A percentile compares a stretch with the other conserved stretches of the same genome.
phyloP scores from a whole-genome alignment of 2,329 filamentous ascomycete species.

The Gaeumannomyces tritici region DNA sequence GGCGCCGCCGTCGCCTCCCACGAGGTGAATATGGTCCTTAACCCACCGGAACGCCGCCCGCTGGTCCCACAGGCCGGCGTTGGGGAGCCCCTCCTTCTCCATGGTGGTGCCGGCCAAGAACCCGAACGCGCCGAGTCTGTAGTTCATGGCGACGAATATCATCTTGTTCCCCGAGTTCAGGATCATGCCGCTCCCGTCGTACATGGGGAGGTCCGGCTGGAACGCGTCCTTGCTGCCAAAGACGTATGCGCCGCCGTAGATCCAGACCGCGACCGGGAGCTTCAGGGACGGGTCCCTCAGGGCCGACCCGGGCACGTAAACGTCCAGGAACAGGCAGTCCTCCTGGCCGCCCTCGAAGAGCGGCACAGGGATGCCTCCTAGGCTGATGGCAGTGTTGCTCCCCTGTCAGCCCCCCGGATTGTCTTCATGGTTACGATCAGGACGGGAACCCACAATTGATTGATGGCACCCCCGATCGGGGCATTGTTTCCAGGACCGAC shows the following conservation, averaged over 20 bases:
- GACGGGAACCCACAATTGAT: conserved; percentile 18
- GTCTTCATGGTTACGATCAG: neutral
- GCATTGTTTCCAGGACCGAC: conserved; percentile 20
- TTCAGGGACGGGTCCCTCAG: conserved; percentile 22
- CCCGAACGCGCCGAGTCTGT: conserved; percentile 36
- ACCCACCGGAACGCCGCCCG: conserved; percentile 38
- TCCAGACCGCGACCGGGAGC: conserved; percentile 33
- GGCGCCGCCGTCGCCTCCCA: conserved; percentile 34
- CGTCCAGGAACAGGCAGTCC: conserved; percentile 39
- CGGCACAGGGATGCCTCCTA: conserved; percentile 21
- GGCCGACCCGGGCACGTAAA: conserved; percentile 34
- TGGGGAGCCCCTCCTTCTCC: conserved; percentile 29
- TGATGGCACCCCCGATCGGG: conserved; percentile 21
- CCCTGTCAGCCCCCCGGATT: too few relatives aligned
- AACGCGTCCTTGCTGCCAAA: conserved; percentile 27
- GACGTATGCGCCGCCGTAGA: conserved; percentile 2
- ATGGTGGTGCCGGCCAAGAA: conserved; percentile 35
- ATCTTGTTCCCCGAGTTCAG: conserved; percentile 23
- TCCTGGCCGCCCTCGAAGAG: conserved; percentile 22
- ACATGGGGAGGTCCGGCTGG: conserved; percentile 23
- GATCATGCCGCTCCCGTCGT: conserved; percentile 26
- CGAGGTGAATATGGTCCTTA: conserved; percentile 30
- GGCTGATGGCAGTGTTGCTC: conserved; percentile 9
- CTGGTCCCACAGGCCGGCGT: conserved; percentile 33
- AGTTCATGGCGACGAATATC: conserved; percentile 38